Percentiles rank a stretch among this genome's conserved stretches.
Conservation (phyloP, 257 asterid species). For the Primulina huaijiensis region DNA sequence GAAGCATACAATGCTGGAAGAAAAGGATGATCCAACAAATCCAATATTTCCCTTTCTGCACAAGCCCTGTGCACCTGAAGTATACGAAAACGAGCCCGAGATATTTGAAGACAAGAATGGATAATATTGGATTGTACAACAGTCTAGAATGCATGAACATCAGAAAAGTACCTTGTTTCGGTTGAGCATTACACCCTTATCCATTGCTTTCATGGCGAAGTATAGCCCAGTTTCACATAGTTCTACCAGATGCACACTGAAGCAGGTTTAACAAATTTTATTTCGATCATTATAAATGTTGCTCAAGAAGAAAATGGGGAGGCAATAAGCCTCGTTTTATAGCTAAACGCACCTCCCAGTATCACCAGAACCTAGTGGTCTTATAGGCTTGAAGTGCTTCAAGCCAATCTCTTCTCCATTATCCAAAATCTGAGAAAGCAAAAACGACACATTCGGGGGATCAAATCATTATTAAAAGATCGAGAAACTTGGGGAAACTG, state of each 20-base stretch:
- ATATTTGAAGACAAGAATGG: not conserved
- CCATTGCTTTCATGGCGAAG: conserved; percentile 99
- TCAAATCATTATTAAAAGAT: conserved; percentile 7
- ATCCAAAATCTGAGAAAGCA: conserved; percentile 53
- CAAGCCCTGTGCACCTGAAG: conserved; percentile 98
- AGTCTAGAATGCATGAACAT: not conserved
- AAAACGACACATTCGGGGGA: conserved; percentile 16
- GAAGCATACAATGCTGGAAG: conserved; percentile 99
- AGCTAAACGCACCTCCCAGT: conserved; percentile 68
- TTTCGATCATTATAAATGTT: conserved; percentile 2
- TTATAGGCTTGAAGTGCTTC: conserved; percentile 86
- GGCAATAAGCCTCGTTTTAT: not conserved
- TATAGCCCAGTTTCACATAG: conserved; percentile 73
- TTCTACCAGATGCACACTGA: conserved; percentile 95
- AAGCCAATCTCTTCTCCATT: conserved; percentile 75
- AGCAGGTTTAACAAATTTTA: conserved; percentile 18
- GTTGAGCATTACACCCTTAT: conserved; percentile 84
- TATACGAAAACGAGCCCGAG: conserved; percentile 12
- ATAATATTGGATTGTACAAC: not conserved
- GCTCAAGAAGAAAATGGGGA: not conserved
- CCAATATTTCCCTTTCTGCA: conserved; percentile 96
- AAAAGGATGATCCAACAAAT: conserved; percentile 96
- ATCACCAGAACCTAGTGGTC: conserved; percentile 94
- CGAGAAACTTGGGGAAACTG: not conserved
- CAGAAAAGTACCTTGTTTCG: conserved; percentile 73